phyloP scores from a whole-genome alignment of 345 rosid species.

The sweet orange (Citrus sinensis) region DNA sequence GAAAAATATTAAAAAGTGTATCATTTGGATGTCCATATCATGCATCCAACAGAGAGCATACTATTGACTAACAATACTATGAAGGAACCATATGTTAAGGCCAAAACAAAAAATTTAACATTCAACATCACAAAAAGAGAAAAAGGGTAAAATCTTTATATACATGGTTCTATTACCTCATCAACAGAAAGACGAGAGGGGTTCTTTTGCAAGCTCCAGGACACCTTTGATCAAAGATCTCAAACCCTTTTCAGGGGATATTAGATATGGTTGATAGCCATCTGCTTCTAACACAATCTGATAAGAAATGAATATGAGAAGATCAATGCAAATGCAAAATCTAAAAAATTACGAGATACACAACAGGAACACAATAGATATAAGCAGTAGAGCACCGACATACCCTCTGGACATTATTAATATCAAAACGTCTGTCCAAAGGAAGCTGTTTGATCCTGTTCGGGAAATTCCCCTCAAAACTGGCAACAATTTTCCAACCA shows the following conservation, averaged over 20 bases:
- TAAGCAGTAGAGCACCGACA: not conserved
- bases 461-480: constrained; percentile 97
- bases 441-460: constrained; percentile 96
- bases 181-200: constrained; percentile 70
- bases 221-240: constrained; percentile 74
- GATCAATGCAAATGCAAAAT: constrained; percentile 1
- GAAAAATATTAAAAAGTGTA: constrained; percentile 7
- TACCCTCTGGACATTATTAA: constrained; percentile 56
- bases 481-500: constrained; percentile 98
- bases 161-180: constrained; percentile 41
- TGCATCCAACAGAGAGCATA: not conserved
- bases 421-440: constrained; percentile 90
- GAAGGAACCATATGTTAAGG: not conserved
- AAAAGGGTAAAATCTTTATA: not conserved
- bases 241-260: constrained; percentile 82
- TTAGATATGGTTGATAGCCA: constrained; percentile 86
- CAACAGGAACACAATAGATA: not conserved
- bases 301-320: constrained; percentile 1
- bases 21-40: not conserved
- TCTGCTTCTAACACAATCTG: constrained; percentile 84
- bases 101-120: not conserved
- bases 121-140: not conserved
- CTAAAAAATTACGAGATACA: not conserved
- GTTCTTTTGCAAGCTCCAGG: constrained; percentile 76
- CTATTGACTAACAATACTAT: not conserved